These are phyloP conservation scores for Sanghuangporus baumii DNA, from an alignment of 1,284 basidiomycete genomes.

Conservation along the genomic window DNA sequence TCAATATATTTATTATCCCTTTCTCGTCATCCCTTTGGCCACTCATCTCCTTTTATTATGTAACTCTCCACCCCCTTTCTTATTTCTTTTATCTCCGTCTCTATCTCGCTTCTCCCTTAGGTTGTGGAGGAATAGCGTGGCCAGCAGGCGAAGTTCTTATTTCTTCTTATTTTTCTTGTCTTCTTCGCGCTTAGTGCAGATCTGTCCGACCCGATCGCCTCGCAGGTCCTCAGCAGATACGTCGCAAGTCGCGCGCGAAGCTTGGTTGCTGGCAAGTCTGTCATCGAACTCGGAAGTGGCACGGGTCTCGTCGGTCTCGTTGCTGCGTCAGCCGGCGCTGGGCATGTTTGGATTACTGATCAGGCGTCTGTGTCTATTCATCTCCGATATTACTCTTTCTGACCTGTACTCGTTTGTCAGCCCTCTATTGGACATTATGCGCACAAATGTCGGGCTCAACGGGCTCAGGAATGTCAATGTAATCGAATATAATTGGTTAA, in stretches of 20 bases:
- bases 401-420: conserved; percentile 34
- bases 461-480: conserved; percentile 38
- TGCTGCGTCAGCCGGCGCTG: conserved; percentile 61
- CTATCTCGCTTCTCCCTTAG: conserved; percentile 30
- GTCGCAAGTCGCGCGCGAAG: conserved; percentile 49
- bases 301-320: conserved; percentile 89
- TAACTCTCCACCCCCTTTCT: not conserved
- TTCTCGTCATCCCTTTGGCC: not conserved
- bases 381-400: not conserved
- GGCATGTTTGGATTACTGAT: conserved; percentile 77
- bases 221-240: conserved; percentile 72
- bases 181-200: conserved; percentile 6
- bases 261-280: conserved; percentile 45
- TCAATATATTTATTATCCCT: not conserved
- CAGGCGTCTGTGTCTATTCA: conserved; percentile 63
- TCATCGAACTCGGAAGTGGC: conserved; percentile 85
- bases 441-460: conserved; percentile 8
- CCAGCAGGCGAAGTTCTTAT: conserved; percentile 78
- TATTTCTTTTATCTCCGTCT: not conserved
- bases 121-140: conserved; percentile 91
- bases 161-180: conserved; percentile 18
- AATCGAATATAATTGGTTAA: conserved; percentile 76
- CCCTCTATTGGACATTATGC: conserved; percentile 55
- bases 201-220: conserved; percentile 9
- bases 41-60: not conserved